Evolutionary conservation across 176 grass and related monocot species (phyloP), one percentile per base, ranked within the genome.

Genomic region (Areca catechu): DNA sequence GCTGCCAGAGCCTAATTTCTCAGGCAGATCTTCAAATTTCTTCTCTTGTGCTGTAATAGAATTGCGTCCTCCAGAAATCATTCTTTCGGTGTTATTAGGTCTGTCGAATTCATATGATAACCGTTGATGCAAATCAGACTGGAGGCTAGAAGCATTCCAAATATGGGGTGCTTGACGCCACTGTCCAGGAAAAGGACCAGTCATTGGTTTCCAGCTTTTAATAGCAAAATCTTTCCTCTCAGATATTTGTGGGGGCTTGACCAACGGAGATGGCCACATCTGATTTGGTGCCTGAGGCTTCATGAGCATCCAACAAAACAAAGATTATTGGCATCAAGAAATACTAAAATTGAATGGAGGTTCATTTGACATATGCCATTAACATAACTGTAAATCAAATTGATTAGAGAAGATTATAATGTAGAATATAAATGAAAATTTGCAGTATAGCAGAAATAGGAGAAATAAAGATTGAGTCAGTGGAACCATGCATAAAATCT

Each of bases 81-180:
- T 78, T 49, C 89, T 99, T 58, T 99, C 94, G 21, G 79, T 81
- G 22, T 69, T 70, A 67, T 49, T 93, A 66, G 94, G 94, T 25
- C 94, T 84, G 74, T 99, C 94, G 49, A 99, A 99, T 75, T 99
- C 94, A 78, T 68, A 99, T 58, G 88, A 85, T 49, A 99, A 76
- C 24, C 94, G 81, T 74, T 99, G 88, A 70, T 99, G 94, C 76
- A 99, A 71, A 57, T 99, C 88, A 3, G 87, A 60, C 48, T 97
- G 92, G 43, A 78, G 21, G 63, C 73, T 80, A 60, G 75, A 77
- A 60, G 77, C 22, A 59, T 81, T 83, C 94, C 94, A 93, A 61
- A 93, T 14, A 74, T 82, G 81, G 7, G 77, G 48, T 61, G 70
- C 71, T 54, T 96, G 92, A 53, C 92, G 77, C 94, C 94, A 99